Evolutionary conservation across 257 asterid genomes (phyloP), one percentile per base, ranked within the genome.

Genomic region (Salvia hispanica): DNA sequence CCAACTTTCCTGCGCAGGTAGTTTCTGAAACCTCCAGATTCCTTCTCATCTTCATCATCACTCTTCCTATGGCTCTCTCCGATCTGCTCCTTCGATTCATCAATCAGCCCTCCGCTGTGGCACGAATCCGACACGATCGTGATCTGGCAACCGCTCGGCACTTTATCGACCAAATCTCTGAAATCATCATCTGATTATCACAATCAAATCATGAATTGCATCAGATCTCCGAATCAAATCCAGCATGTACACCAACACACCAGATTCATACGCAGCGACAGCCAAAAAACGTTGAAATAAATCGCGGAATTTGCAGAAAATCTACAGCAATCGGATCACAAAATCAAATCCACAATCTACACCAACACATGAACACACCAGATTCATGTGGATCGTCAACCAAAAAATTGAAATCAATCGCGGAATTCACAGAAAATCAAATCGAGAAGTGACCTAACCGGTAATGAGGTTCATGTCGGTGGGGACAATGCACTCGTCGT

Each of bases 41-140:
- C 12, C 4, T 11, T 52, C 52, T 9, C 50, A 1, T 1, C 67
- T 33, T 74, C 82, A 2, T 75, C 82, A 5, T 75, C 85, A 4
- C 48, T 70, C 58, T 64, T 72, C 67, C 71, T 80, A 33, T 77
- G 77, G 84, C 97, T 90, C 82, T 90, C 96, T 33, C 98, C 97
- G 5, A 93, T 90, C 79, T 90, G 99, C 75, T 93, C 98, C 77
- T 93, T 93, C 60, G 94, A 89, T 72, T 85, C 95, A 45, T 88
- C 96, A 8, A 93, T 88, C 25, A 93, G 86, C 51, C 98, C 97
- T 0, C 97, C 98, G 14, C 97, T 93, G 83, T 93, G 98, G 72
- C 98, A 93, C 10, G 97, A 93, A 72, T 93, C 98, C 0, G 98
- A 93, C n/a, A 93, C 97, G 9, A 93, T 78, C 28, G 98, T 93